Evolutionary conservation across 768 basidiomycete genomes (phyloP), one percentile per base, ranked within the genome.

Genomic region (Pilatotrama ljubarskyi): DNA sequence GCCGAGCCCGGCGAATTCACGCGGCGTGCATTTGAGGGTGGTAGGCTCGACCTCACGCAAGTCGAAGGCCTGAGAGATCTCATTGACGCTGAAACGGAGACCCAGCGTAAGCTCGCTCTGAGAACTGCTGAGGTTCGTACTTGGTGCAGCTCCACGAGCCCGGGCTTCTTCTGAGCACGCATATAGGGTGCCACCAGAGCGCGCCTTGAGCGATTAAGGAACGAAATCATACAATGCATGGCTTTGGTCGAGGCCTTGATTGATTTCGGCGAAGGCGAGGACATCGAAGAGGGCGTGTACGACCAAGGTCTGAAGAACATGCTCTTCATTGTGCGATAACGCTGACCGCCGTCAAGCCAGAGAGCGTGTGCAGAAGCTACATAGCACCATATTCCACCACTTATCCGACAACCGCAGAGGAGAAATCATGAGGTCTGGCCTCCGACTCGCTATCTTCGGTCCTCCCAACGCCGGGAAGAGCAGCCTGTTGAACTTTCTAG

Each of bases 381-480:
- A 82, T 41, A 56, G 69, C 0, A 76, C 70, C 29, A 89, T 96
- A 41, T 72, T 73, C 32, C 69, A 64, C 0, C 83, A 91, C 55
- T 76, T 95, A 0, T 72, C 80, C 5, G 93, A 95, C 71, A 84
- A 82, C 47, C 82, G 87, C 18, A 80, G 88, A 36, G 93, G 93
- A 0, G 94, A 96, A 70, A 85, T 96, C 51, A 76, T 95, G 60
- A 85, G 92, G 13, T 83, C 85, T 1, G 95, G 94, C 2, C 82
- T 95, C 48, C 85, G 84, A 44, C 77, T 96, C 9, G 88, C 91
- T 14, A 95, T 97, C 38, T 94, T 95, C 68, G 94, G 94, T 0
- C 92, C 93, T 22, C 91, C 95, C 0, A 97, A 97, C 66, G 93
- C 90, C 1, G 95, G 94, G n/a, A 97, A 96, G 75, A 94, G 91